These are phyloP conservation scores for Yarrowia deformans DNA, from an alignment of 805 yeast genomes.

Conservation along the genomic window DNA sequence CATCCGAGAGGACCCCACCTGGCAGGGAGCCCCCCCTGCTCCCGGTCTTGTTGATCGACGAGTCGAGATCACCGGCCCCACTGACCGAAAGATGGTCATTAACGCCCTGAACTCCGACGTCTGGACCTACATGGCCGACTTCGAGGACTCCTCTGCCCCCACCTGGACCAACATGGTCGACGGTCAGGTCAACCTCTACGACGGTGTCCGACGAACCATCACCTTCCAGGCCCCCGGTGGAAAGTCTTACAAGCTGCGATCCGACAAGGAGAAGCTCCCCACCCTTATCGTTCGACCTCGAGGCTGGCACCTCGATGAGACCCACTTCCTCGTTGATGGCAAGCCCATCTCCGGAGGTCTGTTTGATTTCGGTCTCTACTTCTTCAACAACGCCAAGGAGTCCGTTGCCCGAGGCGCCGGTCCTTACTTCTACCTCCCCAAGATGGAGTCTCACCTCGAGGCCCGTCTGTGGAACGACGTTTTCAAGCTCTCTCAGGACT, in stretches of 20 bases:
- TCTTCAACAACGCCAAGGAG: constrained; percentile 72
- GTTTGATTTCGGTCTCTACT: constrained; percentile 74
- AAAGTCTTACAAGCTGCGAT: constrained; percentile 61
- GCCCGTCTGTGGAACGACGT: constrained; percentile 79
- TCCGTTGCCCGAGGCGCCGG: constrained; percentile 64
- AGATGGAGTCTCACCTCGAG: constrained; percentile 79
- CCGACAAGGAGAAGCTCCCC: constrained; percentile 58
- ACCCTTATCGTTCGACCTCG: constrained; percentile 63
- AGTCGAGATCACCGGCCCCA: constrained; percentile 79
- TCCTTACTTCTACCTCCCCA: constrained; percentile 76
- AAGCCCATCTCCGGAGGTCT: constrained; percentile 70
- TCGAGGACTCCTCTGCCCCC: constrained; percentile 76
- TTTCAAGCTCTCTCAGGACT: constrained; percentile 70
- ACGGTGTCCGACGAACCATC: constrained; percentile 68
- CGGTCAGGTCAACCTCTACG: constrained; percentile 74
- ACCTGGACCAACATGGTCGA: constrained; percentile 72
- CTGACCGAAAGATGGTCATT: constrained; percentile 78
- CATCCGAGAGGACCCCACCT: constrained; percentile 68
- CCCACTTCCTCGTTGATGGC: constrained; percentile 70
- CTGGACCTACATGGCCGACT: constrained; percentile 78
- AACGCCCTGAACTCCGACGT: constrained; percentile 73
- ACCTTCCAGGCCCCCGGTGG: constrained; percentile 50
- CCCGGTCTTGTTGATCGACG: constrained; percentile 74
- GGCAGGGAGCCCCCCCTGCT: constrained; percentile 76
- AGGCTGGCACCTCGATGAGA: constrained; percentile 78